phyloP scores from a whole-genome alignment of 208 protist species.

The Acanthamoeba culbertsoni region DNA sequence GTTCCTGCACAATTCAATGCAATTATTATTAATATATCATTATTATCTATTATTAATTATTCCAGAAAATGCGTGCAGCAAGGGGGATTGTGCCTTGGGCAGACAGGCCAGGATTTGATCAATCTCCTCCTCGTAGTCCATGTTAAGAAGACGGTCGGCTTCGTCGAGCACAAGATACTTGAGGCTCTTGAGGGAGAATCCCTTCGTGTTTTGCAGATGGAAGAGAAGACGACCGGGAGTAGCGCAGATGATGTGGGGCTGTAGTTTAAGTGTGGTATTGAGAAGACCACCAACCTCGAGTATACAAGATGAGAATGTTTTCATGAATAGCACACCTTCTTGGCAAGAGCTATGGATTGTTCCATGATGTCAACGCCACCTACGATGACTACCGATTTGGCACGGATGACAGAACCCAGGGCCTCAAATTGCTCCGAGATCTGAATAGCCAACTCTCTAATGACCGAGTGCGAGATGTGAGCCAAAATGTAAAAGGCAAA shows the following conservation, averaged over 20 bases:
- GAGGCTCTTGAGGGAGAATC: conserved; percentile 94
- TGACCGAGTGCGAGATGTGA: background rate
- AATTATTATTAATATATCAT: background rate
- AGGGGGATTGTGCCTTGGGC: conserved; percentile 76
- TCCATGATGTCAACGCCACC: conserved; percentile 80
- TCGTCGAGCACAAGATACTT: conserved; percentile 97
- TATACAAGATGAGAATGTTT: too few relatives aligned
- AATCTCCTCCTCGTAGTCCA: conserved; percentile 98
- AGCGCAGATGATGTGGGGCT: conserved; percentile 96
- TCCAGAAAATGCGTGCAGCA: background rate
- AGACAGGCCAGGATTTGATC: conserved; percentile 92
- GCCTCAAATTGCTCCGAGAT: conserved; percentile 90
- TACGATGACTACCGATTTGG: conserved; percentile 67
- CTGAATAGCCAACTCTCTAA: conserved; percentile 96
- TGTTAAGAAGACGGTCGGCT: conserved; percentile 97
- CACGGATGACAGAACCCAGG: conserved; percentile 79
- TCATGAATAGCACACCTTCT: too few relatives aligned
- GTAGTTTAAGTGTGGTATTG: too few relatives aligned
- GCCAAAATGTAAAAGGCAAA: background rate
- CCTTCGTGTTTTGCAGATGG: conserved; percentile 98
- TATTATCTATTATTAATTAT: background rate
- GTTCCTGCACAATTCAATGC: conserved; percentile 52
- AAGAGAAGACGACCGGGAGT: conserved; percentile 97
- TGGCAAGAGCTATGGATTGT: conserved; percentile 89
- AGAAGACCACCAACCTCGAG: too few relatives aligned